Percentiles rank a stretch among this genome's conserved stretches.
Evolutionary conservation across 2,329 filamentous ascomycete species (phyloP).

Genomic region (Rhinocladiella mackenziei): DNA sequence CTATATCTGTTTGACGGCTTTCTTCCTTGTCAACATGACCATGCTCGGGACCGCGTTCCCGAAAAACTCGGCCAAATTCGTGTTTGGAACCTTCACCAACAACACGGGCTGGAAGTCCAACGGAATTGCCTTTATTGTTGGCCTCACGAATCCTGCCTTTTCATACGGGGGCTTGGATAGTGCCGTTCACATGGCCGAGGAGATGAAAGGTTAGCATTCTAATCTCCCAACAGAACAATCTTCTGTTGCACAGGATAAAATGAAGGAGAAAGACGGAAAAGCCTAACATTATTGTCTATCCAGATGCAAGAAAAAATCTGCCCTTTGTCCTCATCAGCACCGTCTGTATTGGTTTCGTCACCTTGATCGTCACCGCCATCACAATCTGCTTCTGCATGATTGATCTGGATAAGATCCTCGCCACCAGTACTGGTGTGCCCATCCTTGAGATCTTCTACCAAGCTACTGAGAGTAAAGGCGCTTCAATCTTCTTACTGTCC

Average conservation of each 20-base stretch:
- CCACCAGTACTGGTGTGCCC: slow-evolving; percentile 40
- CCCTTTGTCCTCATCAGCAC: too few relatives aligned
- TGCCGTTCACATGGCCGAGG: slow-evolving; percentile 48
- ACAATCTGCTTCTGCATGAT: slow-evolving; percentile 27
- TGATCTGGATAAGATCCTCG: slow-evolving; percentile 32
- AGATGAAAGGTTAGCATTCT: too few relatives aligned
- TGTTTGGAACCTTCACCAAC: slow-evolving; percentile 50
- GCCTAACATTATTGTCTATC: too few relatives aligned
- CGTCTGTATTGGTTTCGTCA: slow-evolving; percentile 36
- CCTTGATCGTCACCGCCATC: slow-evolving; percentile 26
- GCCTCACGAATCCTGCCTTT: slow-evolving; percentile 46
- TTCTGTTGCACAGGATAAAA: too few relatives aligned
- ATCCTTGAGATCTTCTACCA: slow-evolving; percentile 46
- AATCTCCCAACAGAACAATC: too few relatives aligned
- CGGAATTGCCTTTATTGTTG: slow-evolving; percentile 48
- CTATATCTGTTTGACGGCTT: background rate
- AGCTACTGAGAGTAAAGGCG: slow-evolving; percentile 40
- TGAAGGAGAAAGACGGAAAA: too few relatives aligned
- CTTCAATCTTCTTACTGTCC: slow-evolving; percentile 41
- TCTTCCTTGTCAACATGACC: background rate
- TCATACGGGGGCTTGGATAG: slow-evolving; percentile 42
- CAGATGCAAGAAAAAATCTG: too few relatives aligned
- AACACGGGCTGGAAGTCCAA: slow-evolving; percentile 49
- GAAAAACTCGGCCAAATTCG: slow-evolving; percentile 42
- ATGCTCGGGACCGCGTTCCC: too few relatives aligned